phyloP scores from a whole-genome alignment of 108 stramenopile genomes.

The Epithemia pelagica region DNA sequence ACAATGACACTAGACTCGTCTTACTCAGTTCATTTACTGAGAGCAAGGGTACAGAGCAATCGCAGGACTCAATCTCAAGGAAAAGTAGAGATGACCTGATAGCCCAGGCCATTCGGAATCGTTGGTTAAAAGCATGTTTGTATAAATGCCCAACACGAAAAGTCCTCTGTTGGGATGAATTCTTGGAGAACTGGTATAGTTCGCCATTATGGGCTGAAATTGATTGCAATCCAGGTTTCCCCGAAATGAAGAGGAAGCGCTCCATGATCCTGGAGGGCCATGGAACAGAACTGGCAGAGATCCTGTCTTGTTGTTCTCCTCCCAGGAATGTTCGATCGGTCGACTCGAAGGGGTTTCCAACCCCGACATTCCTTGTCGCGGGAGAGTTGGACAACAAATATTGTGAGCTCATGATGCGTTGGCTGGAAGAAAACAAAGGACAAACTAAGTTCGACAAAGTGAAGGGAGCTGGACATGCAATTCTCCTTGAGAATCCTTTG shows the following conservation, averaged over 20 bases:
- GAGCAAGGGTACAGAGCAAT: background rate
- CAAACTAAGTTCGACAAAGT: constrained; percentile 12
- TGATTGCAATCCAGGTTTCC: constrained; percentile 14
- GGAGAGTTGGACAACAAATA: constrained; percentile 74
- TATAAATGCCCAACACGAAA: background rate
- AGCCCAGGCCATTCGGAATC: background rate
- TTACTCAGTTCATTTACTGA: constrained; percentile 29
- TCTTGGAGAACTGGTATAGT: constrained; percentile 57
- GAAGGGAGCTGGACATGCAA: constrained; percentile 48
- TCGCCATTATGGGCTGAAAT: constrained; percentile 55
- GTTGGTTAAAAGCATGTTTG: background rate
- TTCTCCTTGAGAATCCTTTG: constrained; percentile 52
- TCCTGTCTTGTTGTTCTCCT: constrained; percentile 54
- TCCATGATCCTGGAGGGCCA: constrained; percentile 6
- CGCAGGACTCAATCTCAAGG: background rate
- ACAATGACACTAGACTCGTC: constrained; percentile 24
- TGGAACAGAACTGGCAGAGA: constrained; percentile 50
- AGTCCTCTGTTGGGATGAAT: constrained; percentile 23
- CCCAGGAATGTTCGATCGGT: constrained; percentile 30
- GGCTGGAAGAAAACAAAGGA: constrained; percentile 15
- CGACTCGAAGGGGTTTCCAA: constrained; percentile 38
- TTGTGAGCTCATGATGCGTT: constrained; percentile 28
- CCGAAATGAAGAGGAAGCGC: constrained; percentile 1
- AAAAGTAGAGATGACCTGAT: background rate
- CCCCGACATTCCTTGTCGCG: constrained; percentile 48